Evolutionary conservation across 2,329 filamentous ascomycete genomes (phyloP), one percentile per base, ranked within the genome.

Genomic region (Aureobasidium zeae): DNA sequence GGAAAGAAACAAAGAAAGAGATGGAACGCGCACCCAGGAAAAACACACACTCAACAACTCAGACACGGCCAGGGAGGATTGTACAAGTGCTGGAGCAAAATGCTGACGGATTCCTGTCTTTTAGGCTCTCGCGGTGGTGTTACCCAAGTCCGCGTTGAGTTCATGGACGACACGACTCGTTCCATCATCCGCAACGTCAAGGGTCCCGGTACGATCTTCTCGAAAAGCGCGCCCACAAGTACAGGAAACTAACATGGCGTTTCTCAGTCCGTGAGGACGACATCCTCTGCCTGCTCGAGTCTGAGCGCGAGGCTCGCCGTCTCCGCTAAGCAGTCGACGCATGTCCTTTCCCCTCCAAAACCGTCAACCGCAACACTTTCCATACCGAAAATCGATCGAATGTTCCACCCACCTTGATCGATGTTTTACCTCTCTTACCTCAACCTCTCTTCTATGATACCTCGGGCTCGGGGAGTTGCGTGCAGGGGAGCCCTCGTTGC

Each of bases 171-270:
- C 75, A 85, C 86, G 65, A 91, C 84, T 71, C 86, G 91, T 73
- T 86, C 80, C 72, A 98, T 98, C 72, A 98, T 98, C 78, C 86
- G 91, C 66, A 98, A 98, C 83, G 91, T 98, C 75, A 98, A 98
- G 85, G 91, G 89, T 69, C 87, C 89, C 75, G 89, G 88, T 95
- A 88, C 69, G 59, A 44, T 39, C 41, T 28, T 25, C 19, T 41
- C 29, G 31, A n/a, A 13, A 11, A 29, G 47, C n/a, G 5, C 26
- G 17, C 13, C 29, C 25, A 38, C 48, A 51, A 39, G n/a, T n/a
- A 52, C 31, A 30, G 37, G 11, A 29, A 22, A 37, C 45, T 50
- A 38, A 47, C 39, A 45, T 48, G 45, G 9, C 20, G 22, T 15
- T 26, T 21, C n/a, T 58, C 61, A 79, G 77, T 81, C 62, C 70